Evolutionary conservation across 2,329 filamentous ascomycete species (phyloP).

Genomic region (Paraconiothyrium brasiliense): DNA sequence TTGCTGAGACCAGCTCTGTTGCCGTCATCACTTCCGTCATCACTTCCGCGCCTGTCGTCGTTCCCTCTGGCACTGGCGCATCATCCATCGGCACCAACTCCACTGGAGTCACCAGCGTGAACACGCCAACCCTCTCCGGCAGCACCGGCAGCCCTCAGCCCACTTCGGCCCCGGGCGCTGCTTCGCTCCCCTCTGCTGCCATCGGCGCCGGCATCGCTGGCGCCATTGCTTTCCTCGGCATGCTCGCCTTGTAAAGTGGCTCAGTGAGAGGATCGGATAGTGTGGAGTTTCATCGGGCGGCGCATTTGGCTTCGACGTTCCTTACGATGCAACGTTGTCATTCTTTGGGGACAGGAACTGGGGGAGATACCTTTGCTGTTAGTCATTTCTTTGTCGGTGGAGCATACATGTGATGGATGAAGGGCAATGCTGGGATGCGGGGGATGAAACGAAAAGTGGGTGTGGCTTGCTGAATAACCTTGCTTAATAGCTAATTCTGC

Average conservation of each 20-base stretch:
- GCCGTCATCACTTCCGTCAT: constrained; percentile 1
- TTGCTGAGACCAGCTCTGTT: constrained; percentile 18
- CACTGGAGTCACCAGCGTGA: constrained; percentile 31
- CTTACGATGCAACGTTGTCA: constrained; percentile 46
- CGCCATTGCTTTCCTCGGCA: constrained; percentile 52
- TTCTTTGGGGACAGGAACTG: constrained; percentile 31
- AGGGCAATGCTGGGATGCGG: constrained; percentile 5
- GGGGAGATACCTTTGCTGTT: constrained; percentile 26
- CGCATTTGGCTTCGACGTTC: constrained; percentile 35
- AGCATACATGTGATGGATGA: constrained; percentile 9
- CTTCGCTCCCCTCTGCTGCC: constrained; percentile 49
- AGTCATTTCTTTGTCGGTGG: constrained; percentile 5
- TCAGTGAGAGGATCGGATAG: constrained; percentile 6
- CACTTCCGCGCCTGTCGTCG: constrained; percentile 20
- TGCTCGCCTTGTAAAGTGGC: constrained; percentile 53
- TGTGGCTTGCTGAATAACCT: constrained; percentile 14
- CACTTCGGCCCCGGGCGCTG: constrained; percentile 35
- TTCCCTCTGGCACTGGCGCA: constrained; percentile 23
- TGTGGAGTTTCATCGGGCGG: constrained; percentile 33
- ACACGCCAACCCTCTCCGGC: constrained; percentile 33
- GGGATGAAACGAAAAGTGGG: not conserved
- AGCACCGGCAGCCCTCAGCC: constrained; percentile 18
- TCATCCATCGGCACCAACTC: constrained; percentile 33
- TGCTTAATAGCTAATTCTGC: constrained; percentile 21
- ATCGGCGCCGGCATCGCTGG: constrained; percentile 53